phyloP scores from a whole-genome alignment of 352 stramenopile genomes.

The Phytophthora macrochlamydospora region DNA sequence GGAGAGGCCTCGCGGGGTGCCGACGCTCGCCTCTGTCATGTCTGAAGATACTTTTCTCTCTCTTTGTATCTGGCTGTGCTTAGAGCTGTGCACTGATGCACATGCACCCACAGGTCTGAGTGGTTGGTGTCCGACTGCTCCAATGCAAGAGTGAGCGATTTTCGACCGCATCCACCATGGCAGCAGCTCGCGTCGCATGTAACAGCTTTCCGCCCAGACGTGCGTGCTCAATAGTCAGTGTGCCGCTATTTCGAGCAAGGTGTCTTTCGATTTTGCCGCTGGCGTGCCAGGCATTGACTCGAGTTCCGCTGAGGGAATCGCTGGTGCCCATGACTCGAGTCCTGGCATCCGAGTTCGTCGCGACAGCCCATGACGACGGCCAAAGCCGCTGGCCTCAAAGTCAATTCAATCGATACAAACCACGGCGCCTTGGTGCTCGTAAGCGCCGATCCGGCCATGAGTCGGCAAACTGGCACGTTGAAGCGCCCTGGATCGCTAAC shows the following conservation, averaged over 20 bases:
- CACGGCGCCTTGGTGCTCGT: too few relatives aligned
- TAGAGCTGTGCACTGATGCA: background rate
- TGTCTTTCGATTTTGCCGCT: conserved; percentile 41
- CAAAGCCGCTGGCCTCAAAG: too few relatives aligned
- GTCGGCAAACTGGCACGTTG: too few relatives aligned
- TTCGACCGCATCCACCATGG: background rate
- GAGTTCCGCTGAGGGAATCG: background rate
- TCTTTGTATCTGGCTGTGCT: conserved; percentile 10
- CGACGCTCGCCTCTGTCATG: conserved; percentile 29
- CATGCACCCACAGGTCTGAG: conserved; percentile 10
- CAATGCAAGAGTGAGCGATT: conserved; percentile 35
- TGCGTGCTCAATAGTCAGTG: conserved; percentile 25
- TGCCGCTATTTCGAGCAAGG: conserved; percentile 21
- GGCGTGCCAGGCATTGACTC: conserved; percentile 10
- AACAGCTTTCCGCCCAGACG: conserved; percentile 1
- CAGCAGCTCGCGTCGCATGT: background rate
- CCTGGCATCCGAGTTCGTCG: conserved; percentile 5
- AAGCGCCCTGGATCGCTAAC: too few relatives aligned
- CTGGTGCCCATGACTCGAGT: background rate
- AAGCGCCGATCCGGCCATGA: too few relatives aligned
- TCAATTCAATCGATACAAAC: too few relatives aligned
- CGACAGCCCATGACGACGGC: conserved; percentile 35
- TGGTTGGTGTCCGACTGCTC: conserved; percentile 3
- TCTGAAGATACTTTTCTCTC: background rate
- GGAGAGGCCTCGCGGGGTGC: background rate